Conservation (phyloP, 345 rosid genomes). For the Populus nigra region DNA sequence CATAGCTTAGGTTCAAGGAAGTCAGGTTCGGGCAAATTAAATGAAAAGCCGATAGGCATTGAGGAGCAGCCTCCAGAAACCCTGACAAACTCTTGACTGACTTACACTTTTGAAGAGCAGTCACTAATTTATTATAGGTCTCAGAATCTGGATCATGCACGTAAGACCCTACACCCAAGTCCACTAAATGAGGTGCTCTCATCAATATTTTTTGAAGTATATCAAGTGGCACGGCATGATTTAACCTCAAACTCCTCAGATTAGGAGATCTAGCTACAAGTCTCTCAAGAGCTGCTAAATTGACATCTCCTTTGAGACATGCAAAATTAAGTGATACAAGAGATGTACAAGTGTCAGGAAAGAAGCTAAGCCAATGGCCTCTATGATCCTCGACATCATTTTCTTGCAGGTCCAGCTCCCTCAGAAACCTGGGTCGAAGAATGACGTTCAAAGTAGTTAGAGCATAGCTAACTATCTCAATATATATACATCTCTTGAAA, state of each 20-base stretch:
- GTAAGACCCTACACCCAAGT: constrained; percentile 88
- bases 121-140: constrained; percentile 42
- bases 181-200: constrained; percentile 67
- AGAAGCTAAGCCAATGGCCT: constrained; percentile 92
- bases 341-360: constrained; percentile 71
- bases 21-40: constrained; percentile 56
- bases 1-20: constrained; percentile 82
- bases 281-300: constrained; percentile 70
- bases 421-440: constrained; percentile 52
- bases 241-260: constrained; percentile 78
- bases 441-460: not conserved
- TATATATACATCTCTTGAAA: not conserved
- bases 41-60: constrained; percentile 60
- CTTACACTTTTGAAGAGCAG: constrained; percentile 47
- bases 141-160: constrained; percentile 64
- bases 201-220: constrained; percentile 57
- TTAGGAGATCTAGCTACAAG: constrained; percentile 88
- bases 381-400: constrained; percentile 90
- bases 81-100: constrained; percentile 80
- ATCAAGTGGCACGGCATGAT: constrained; percentile 75
- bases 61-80: constrained; percentile 69
- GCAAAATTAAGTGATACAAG: constrained; percentile 84
- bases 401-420: constrained; percentile 96
- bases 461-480: not conserved
- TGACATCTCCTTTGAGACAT: constrained; percentile 87